Conservation (phyloP, 805 yeast species). For the Scheffersomyces coipomensis region DNA sequence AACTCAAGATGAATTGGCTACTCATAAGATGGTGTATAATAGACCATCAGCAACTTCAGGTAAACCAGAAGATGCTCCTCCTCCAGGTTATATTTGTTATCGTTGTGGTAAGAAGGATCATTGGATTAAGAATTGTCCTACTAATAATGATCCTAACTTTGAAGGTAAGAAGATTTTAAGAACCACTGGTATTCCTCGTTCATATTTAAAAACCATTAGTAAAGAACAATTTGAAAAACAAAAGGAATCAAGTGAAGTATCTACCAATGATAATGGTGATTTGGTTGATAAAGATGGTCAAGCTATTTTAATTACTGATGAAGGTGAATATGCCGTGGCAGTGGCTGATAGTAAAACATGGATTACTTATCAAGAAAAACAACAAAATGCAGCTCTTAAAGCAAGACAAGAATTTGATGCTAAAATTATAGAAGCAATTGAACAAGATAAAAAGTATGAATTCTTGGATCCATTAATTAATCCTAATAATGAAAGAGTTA, state of each 20-base stretch:
- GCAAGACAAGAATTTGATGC: slow-evolving; percentile 52
- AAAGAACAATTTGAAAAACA: slow-evolving; percentile 66
- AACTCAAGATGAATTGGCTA: slow-evolving; percentile 87
- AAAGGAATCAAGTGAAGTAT: slow-evolving; percentile 24
- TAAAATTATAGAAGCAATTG: slow-evolving; percentile 28
- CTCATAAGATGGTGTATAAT: slow-evolving; percentile 72
- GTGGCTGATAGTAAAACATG: slow-evolving; percentile 91
- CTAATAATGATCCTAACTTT: slow-evolving; percentile 87
- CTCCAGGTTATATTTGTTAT: slow-evolving; percentile 94
- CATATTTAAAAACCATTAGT: slow-evolving; percentile 82
- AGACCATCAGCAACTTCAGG: slow-evolving; percentile 36
- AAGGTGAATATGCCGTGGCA: slow-evolving; percentile 95
- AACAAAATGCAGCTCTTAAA: slow-evolving; percentile 47
- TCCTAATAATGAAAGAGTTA: slow-evolving; percentile 36
- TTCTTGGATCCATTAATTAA: slow-evolving; percentile 63
- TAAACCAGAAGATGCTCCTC: slow-evolving; percentile 72
- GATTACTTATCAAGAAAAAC: slow-evolving; percentile 78
- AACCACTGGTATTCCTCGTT: slow-evolving; percentile 96
- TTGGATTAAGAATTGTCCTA: slow-evolving; percentile 95
- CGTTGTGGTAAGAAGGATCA: slow-evolving; percentile 93
- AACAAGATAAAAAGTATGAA: slow-evolving; percentile 32
- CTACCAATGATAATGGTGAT: slow-evolving; percentile 42
- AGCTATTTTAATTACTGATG: slow-evolving; percentile 83
- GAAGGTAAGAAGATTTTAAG: slow-evolving; percentile 89
- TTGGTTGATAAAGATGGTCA: slow-evolving; percentile 46